A percentile compares a stretch with the other conserved stretches of the same genome.
Evolutionary conservation across 140 eudicot species (phyloP).

Genomic region (Anethum foeniculum): DNA sequence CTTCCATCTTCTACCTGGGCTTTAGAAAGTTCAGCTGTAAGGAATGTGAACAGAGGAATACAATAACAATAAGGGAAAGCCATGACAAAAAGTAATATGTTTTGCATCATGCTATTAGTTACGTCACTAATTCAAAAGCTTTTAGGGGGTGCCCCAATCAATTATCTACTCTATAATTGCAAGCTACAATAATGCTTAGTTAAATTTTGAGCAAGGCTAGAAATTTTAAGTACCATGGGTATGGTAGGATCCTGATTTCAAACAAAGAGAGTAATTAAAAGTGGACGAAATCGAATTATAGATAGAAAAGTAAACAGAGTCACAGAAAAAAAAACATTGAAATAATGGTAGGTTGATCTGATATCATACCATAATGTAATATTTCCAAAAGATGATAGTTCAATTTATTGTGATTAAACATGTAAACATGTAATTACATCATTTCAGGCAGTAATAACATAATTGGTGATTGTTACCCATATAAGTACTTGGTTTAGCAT

Average conservation of each 20-base stretch:
- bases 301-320: not conserved
- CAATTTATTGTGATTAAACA: not conserved
- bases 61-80: not conserved
- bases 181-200: not conserved
- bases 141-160: not conserved
- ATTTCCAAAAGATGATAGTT: not conserved
- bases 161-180: not conserved
- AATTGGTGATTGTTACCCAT: not conserved
- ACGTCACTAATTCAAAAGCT: not conserved
- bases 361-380: not conserved
- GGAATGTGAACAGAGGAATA: not conserved
- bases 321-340: not conserved
- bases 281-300: not conserved
- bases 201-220: not conserved
- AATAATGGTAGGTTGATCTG: not conserved
- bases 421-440: not conserved
- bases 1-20: not conserved
- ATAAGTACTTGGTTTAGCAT: not conserved
- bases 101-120: not conserved
- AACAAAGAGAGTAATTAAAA: not conserved
- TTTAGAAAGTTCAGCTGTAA: not conserved
- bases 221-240: not conserved
- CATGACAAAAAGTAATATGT: not conserved
- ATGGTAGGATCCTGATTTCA: not conserved
- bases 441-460: not conserved